Conservation (phyloP, 768 basidiomycete genomes). For the Imleria badia region DNA sequence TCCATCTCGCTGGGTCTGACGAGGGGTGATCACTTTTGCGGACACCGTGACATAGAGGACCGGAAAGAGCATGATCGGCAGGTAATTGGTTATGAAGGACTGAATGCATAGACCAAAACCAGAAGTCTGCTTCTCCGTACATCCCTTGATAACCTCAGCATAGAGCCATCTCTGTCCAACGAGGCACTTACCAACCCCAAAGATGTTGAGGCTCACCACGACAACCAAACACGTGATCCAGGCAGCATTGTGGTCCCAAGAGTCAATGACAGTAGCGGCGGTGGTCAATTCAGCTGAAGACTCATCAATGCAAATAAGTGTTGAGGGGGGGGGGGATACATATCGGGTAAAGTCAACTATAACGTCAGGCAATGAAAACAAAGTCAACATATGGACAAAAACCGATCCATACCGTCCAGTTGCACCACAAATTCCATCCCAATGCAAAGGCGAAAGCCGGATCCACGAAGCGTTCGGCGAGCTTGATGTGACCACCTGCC, state of each 20-base stretch:
- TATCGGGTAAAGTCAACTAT: slow-evolving; percentile 19
- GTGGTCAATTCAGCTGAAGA: slow-evolving; percentile 42
- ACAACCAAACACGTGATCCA: slow-evolving; percentile 53
- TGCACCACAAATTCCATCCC: slow-evolving; percentile 40
- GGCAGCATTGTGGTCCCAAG: slow-evolving; percentile 41
- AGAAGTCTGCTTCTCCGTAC: slow-evolving; percentile 46
- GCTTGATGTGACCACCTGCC: slow-evolving; percentile 43
- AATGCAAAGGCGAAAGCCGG: slow-evolving; percentile 41
- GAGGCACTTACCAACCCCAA: slow-evolving; percentile 32
- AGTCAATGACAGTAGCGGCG: slow-evolving; percentile 49
- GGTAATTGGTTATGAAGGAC: slow-evolving; percentile 38
- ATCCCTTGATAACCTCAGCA: slow-evolving; percentile 18
- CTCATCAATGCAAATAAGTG: neutral
- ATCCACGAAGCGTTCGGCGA: slow-evolving; percentile 46
- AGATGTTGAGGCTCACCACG: slow-evolving; percentile 42
- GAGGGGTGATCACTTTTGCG: slow-evolving; percentile 18
- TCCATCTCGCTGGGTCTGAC: slow-evolving; percentile 21
- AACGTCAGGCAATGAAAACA: neutral
- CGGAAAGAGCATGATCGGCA: slow-evolving; percentile 43
- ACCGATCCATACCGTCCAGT: slow-evolving; percentile 28
- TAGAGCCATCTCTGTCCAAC: neutral
- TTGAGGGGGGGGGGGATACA: neutral
- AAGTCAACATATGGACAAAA: slow-evolving; percentile 12
- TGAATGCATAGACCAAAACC: slow-evolving; percentile 34
- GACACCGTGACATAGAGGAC: slow-evolving; percentile 42